Base-by-base conservation (phyloP, 192 early-diverging fungal genomes). In the Backusella australiensis region DNA sequence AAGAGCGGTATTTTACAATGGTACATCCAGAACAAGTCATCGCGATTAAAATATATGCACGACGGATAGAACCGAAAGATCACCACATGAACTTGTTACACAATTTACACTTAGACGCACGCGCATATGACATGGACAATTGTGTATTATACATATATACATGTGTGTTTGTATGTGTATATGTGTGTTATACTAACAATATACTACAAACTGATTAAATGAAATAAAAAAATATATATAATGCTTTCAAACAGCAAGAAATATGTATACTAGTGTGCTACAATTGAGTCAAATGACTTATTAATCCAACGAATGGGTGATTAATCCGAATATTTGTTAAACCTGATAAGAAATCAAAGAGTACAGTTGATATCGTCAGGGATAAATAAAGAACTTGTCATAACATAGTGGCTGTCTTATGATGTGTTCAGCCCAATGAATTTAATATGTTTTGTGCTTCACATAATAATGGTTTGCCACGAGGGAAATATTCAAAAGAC, bases 301-400 rank as follows among this genome's bases (percentile, higher is more conserved):
- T 23, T 63, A 63, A 63, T 63, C 56, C 56, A 29, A 29, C 56
- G 56, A 63, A 63, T 63, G 56, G 56, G 56, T 63, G 26, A 12
- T 29, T 63, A 26, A 63, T 29, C 56, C 56, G 56, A 63, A 63
- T 63, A 63, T 63, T 63, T 63, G 56, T 63, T 63, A 63, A 63
- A 63, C 56, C 21, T 63, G 56, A 63, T 63, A 63, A 63, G 56
- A 29, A 63, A 12, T 29, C 17, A 49, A 49, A 49, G 46, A 19
- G 15, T 49, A n/a, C 17, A 49, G 19, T 49, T 49, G 15, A 49
- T 49, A 49, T 49, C 46, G 19, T 49, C 19, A 49, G 26, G 56
- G 56, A 63, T 63, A 26, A 63, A 63, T 26, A 63, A 63, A 63
- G 56, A 8, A 63, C 56, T 29, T 63, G 56, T 63, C 56, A 63